Evolutionary conservation across 768 basidiomycete genomes (phyloP).

Genomic region (Psilocybe tampanensis): DNA sequence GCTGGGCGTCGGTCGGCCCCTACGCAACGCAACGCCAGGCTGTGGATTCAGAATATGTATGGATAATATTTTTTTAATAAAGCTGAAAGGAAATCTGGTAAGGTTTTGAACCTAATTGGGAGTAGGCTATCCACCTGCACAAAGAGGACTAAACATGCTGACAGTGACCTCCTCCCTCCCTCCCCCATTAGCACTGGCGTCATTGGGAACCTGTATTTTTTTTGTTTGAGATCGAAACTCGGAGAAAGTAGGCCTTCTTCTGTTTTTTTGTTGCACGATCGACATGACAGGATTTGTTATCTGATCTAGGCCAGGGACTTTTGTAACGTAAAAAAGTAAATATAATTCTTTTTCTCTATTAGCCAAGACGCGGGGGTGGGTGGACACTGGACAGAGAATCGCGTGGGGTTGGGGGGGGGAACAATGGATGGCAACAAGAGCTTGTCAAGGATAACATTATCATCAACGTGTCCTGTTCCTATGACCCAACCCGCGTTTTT

Average conservation of each 20-base stretch:
- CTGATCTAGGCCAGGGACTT: not conserved
- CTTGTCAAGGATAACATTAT: constrained; percentile 8
- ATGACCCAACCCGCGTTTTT: constrained; percentile 27
- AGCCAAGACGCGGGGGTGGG: not conserved
- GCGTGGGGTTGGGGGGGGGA: constrained; percentile 9
- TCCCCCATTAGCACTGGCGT: constrained; percentile 3
- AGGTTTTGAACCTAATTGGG: not conserved
- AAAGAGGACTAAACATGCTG: constrained; percentile 1
- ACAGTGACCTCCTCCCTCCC: no score
- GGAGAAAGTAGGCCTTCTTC: constrained; percentile 9
- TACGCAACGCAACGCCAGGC: not conserved
- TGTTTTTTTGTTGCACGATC: constrained; percentile 20
- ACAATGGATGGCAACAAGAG: constrained; percentile 17
- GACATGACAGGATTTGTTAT: constrained; percentile 9
- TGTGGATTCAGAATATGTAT: no score
- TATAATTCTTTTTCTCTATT: constrained; percentile 4
- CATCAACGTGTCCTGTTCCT: constrained; percentile 32
- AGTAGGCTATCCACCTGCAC: not conserved
- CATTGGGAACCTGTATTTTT: constrained; percentile 14
- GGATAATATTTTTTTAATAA: no score
- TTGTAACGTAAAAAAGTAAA: constrained; percentile 13
- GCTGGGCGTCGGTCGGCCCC: not conserved
- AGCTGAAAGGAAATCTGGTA: constrained; percentile 5
- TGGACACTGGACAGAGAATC: no score
- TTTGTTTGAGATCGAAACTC: constrained; percentile 13